These are phyloP conservation scores for Linderina pennispora DNA, from an alignment of 192 early-diverging fungal genomes.

Conservation along the genomic window DNA sequence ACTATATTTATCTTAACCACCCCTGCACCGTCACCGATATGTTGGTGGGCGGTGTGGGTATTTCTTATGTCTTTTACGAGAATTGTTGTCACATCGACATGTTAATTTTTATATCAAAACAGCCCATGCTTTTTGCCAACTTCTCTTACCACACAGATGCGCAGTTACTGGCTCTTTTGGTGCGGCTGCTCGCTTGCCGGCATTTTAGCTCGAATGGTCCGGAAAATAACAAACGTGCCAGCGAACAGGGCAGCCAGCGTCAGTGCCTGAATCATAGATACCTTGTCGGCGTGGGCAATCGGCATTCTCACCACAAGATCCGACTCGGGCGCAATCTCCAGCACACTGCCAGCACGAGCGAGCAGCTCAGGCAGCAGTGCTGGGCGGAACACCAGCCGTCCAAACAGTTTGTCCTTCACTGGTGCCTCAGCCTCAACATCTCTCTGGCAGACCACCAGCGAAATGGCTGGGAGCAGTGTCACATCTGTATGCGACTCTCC, in stretches of 20 bases:
- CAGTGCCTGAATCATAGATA: conserved; percentile 9
- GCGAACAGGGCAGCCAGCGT: conserved; percentile 22
- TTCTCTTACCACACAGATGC: too few relatives aligned
- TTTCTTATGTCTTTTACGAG: too few relatives aligned
- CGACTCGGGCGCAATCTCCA: conserved; percentile 19
- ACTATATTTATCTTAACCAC: too few relatives aligned
- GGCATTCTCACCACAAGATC: conserved; percentile 38
- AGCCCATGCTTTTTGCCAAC: too few relatives aligned
- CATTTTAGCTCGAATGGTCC: too few relatives aligned
- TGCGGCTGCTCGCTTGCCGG: too few relatives aligned
- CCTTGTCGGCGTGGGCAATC: conserved; percentile 9
- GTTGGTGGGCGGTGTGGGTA: too few relatives aligned
- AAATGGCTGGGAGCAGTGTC: conserved; percentile 21
- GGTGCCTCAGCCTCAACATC: not conserved
- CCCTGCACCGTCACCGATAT: too few relatives aligned
- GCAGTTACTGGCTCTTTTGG: too few relatives aligned
- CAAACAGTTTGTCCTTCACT: conserved; percentile 1
- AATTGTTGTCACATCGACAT: too few relatives aligned
- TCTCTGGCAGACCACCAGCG: conserved; percentile 26
- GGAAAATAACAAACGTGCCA: conserved; percentile 7
- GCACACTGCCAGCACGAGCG: conserved; percentile 4
- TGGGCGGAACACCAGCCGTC: conserved; percentile 9
- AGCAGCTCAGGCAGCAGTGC: conserved; percentile 41
- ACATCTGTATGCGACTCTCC: conserved; percentile 26
- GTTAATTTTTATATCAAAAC: too few relatives aligned